Evolutionary conservation across 768 basidiomycete genomes (phyloP).

Genomic region (Mycena kentingensis): DNA sequence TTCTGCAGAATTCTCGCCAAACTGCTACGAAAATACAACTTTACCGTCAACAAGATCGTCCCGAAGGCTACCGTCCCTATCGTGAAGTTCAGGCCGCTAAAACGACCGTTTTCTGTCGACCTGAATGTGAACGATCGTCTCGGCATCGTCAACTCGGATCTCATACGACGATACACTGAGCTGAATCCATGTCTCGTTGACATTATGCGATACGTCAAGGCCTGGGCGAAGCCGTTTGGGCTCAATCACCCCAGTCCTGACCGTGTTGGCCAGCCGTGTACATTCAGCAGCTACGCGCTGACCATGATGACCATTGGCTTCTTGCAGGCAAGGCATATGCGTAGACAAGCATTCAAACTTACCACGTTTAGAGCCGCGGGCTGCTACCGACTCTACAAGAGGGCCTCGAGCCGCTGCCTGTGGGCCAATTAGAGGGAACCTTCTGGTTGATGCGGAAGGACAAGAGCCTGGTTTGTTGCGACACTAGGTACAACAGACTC

Average conservation of each 20-base stretch:
- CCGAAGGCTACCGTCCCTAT: conserved; percentile 46
- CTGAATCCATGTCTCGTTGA: conserved; percentile 45
- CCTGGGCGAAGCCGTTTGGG: conserved; percentile 57
- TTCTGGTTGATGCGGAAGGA: conserved; percentile 36
- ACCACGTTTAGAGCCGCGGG: conserved; percentile 37
- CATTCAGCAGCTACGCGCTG: conserved; percentile 65
- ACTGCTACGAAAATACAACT: conserved; percentile 35
- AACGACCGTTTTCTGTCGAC: conserved; percentile 47
- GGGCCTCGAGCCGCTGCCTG: conserved; percentile 25
- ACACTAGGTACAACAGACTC: conserved; percentile 29
- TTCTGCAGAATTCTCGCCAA: conserved; percentile 33
- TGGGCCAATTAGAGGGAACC: conserved; percentile 13
- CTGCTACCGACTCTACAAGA: conserved; percentile 57
- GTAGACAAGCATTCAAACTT: background rate
- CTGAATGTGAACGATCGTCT: conserved; percentile 66
- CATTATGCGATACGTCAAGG: conserved; percentile 52
- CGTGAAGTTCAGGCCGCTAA: conserved; percentile 54
- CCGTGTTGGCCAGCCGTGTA: conserved; percentile 23
- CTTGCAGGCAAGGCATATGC: conserved; percentile 48
- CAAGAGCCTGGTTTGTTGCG: conserved; percentile 28
- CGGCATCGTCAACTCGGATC: conserved; percentile 50
- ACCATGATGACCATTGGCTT: conserved; percentile 62
- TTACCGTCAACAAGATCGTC: conserved; percentile 32
- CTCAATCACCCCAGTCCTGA: conserved; percentile 47
- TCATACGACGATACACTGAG: conserved; percentile 55